These are phyloP conservation scores for Picochlorum sp. DNA, from an alignment of 139 green algal species.

Conservation along the genomic window DNA sequence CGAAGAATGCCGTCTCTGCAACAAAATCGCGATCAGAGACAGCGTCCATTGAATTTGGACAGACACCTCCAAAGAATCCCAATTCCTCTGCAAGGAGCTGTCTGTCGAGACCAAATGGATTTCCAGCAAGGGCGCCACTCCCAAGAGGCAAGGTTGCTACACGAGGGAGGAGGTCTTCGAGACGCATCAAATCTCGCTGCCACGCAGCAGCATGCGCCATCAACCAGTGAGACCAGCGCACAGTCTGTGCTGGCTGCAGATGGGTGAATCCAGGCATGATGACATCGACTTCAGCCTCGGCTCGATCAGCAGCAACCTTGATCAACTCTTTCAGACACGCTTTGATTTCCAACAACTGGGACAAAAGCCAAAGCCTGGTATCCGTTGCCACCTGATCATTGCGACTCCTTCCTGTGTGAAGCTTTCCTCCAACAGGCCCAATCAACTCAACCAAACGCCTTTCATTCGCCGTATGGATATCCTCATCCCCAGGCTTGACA, in stretches of 20 bases:
- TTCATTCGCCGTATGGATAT: constrained; percentile 98
- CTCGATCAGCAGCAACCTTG: constrained; percentile 58
- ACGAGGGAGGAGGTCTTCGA: constrained; percentile 76
- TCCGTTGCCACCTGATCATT: constrained; percentile 98
- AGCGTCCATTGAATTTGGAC: constrained; percentile 95
- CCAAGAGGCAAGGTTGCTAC: constrained; percentile 85
- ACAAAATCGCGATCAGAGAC: constrained; percentile 94
- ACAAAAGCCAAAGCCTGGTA: constrained; percentile 86
- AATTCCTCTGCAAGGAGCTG: constrained; percentile 58
- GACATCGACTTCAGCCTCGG: constrained; percentile 77
- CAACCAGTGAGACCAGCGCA: constrained; percentile 93
- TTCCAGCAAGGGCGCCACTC: constrained; percentile 87
- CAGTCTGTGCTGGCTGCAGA: constrained; percentile 88
- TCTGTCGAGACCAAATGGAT: constrained; percentile 91
- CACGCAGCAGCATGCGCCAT: constrained; percentile 82
- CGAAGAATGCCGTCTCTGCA: constrained; percentile 80
- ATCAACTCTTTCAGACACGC: constrained; percentile 72
- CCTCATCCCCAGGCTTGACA: constrained; percentile 82
- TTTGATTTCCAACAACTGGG: constrained; percentile 58
- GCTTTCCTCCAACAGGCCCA: constrained; percentile 85
- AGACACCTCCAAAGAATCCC: constrained; percentile 61
- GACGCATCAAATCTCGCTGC: constrained; percentile 89
- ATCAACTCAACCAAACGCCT: constrained; percentile 83
- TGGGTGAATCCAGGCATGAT: constrained; percentile 96
- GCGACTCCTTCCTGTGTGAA: constrained; percentile 90